Base-by-base conservation (phyloP, 345 rosid genomes). In the Schrenkiella parvula region DNA sequence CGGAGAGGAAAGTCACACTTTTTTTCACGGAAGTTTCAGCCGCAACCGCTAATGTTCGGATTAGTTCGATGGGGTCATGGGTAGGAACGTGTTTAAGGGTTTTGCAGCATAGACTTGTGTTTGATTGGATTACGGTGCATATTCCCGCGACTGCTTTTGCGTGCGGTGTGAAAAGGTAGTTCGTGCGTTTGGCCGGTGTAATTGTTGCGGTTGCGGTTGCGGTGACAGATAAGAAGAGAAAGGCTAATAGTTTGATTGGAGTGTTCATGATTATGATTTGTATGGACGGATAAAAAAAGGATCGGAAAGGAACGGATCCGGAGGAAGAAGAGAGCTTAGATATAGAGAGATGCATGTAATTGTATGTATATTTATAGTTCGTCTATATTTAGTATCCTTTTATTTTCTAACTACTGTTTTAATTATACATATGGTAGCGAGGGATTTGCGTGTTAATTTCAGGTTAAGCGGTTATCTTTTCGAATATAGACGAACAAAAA, bases 41-140 rank as follows among this genome's bases (percentile, higher is more conserved):
- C 15, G 82, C 86, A 21, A 46, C 13, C 19, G 51, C 26, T 38
- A 87, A 47, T 0, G 84, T 73, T 50, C 82, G 66, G 35, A 84
- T 29, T 64, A 74, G 61, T 26, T 86, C 81, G 79, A 83, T 82
- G 2, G 88, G 87, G 8, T 84, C 88, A 0, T 85, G 64, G 56
- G 78, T 77, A 1, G 78, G 79, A 5, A 74, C 81, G 4, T 62
- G 26, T 52, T 75, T 53, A 2, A 91, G 84, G 22, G 81, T 79
- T 55, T 79, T 78, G 55, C 82, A 75, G 56, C 97, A 88, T 6
- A 66, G 73, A n/a, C 85, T 82, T 60, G 80, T 83, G 83, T 80
- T 63, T 17, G 72, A 51, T 31, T 53, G 64, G 12, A 87, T 73
- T 0, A 78, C 66, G 25, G 75, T 51, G 52, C 96, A 88, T 23